A percentile compares a stretch with the other conserved stretches of the same genome.
Conservation (phyloP, 2,329 filamentous ascomycete species). For the Colletotrichum sublineola region DNA sequence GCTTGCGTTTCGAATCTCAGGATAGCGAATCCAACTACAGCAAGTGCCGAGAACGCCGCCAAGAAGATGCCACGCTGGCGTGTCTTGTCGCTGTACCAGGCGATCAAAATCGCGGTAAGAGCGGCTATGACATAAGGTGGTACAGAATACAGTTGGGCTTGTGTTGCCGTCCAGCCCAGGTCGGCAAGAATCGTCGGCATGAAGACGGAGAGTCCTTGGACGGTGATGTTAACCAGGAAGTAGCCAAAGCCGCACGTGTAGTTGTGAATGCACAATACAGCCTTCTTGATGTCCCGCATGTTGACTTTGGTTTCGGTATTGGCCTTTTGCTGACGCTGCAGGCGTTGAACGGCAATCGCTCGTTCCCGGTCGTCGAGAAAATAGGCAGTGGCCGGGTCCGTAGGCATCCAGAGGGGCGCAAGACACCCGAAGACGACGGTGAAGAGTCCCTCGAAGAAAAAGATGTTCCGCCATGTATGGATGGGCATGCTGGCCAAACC, state of each 20-base stretch:
- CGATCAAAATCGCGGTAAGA: constrained; percentile 55
- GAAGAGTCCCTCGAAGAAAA: constrained; percentile 72
- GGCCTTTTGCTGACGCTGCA: constrained; percentile 63
- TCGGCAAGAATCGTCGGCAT: constrained; percentile 62
- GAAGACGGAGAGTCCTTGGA: constrained; percentile 66
- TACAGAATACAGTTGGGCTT: constrained; percentile 59
- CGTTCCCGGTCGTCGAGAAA: constrained; percentile 67
- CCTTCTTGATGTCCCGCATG: constrained; percentile 62
- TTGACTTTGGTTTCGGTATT: constrained; percentile 61
- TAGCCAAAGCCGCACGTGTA: constrained; percentile 70
- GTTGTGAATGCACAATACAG: constrained; percentile 69
- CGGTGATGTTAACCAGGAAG: constrained; percentile 72
- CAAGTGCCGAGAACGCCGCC: constrained; percentile 55
- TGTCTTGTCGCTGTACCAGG: constrained; percentile 56
- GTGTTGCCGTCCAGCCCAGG: constrained; percentile 55
- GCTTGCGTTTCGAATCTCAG: constrained; percentile 58
- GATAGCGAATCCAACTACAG: constrained; percentile 65
- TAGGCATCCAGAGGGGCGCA: constrained; percentile 66
- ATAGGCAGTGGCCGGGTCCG: constrained; percentile 60
- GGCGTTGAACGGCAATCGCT: constrained; percentile 65
- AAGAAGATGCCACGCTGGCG: constrained; percentile 57
- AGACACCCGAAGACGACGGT: constrained; percentile 62
- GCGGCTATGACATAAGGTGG: constrained; percentile 60
- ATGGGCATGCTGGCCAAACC: constrained; percentile 58
- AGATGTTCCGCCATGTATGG: constrained; percentile 70